Conservation (phyloP, 495 filamentous ascomycete species). For the Platismatia glauca region DNA sequence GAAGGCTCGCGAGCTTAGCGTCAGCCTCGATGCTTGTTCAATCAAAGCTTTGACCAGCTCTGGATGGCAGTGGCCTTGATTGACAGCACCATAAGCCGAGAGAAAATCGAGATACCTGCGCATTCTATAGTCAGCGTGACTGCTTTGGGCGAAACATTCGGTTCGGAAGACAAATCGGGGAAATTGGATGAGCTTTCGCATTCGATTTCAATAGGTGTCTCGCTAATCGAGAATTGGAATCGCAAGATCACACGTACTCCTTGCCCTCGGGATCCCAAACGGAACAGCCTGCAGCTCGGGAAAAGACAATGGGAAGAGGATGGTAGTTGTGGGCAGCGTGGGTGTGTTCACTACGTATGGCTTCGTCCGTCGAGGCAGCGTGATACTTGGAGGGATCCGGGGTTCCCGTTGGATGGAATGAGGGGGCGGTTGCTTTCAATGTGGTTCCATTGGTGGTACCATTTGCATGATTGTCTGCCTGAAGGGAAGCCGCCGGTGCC, state of each 20-base stretch:
- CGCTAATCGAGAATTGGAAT: not conserved
- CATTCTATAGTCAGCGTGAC: not conserved
- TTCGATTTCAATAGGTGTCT: too few relatives aligned
- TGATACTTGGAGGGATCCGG: constrained; percentile 55
- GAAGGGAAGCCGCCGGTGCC: constrained; percentile 34
- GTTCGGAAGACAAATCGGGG: not conserved
- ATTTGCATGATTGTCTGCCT: constrained; percentile 20
- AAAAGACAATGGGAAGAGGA: constrained; percentile 86
- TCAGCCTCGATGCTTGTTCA: constrained; percentile 83
- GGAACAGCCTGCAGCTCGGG: constrained; percentile 68
- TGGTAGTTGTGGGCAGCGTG: constrained; percentile 98
- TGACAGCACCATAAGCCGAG: constrained; percentile 94
- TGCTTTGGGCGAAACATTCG: not conserved
- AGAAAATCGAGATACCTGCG: constrained; percentile 91
- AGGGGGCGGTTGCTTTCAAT: constrained; percentile 40
- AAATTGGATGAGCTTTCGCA: not conserved
- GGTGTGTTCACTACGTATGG: constrained; percentile 70
- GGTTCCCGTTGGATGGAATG: constrained; percentile 43
- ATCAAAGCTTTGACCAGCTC: constrained; percentile 83
- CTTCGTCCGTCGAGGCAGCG: constrained; percentile 64
- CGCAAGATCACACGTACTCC: not conserved
- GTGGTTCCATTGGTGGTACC: too few relatives aligned
- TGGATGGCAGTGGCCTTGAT: constrained; percentile 98
- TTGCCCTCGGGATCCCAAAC: constrained; percentile 97
- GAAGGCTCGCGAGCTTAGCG: constrained; percentile 91